Base-by-base conservation (phyloP, 2,329 filamentous ascomycete genomes). In the Aspergillus sojae region DNA sequence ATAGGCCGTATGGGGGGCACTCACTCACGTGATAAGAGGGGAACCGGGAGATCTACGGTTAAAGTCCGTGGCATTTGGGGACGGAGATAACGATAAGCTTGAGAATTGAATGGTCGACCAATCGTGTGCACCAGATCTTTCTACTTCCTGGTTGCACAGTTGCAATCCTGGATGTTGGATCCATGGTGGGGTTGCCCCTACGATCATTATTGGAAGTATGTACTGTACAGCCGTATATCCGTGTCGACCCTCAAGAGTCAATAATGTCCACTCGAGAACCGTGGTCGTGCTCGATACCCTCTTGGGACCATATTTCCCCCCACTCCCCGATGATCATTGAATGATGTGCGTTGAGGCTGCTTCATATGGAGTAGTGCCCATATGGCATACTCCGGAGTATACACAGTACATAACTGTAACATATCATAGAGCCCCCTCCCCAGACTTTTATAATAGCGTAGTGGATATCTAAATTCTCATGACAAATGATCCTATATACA, bases 1-100 rank as follows among this genome's bases (percentile, higher is more conserved):
- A 46, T n/a, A 10, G 12, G 4, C 3, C 11, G 36, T 12, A 39
- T 57, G 43, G n/a, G 3, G 16, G 11, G 21, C n/a, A 26, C 12
- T n/a, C 12, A 52, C 52, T 36, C 41, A 52, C 45, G 45, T 59
- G 45, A 59, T 16, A n/a, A 10, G n/a, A 50, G 19, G 57, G 57
- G 46, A 21, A 21, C 48, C 55, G 55, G 60, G 60, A 55, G 60
- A 62, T 62, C 60, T 50, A 55, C 60, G n/a, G 39, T 34, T 48
- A 59, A 41, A 45, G 48, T 48, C 41, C 41, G 12, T 50, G 9
- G 26, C n/a, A 48, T 32, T 41, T 34, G 21, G 34, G 12, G 4
- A 48, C 23, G 45, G 45, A 30, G 46, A 50, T 50, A 50, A 50
- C 23, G 46, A 50, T 50, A 50, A 50, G 46, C 45, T 48, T 19